Evolutionary conservation across 2,329 filamentous ascomycete genomes (phyloP).

Genomic region (Cladosporium sp.): DNA sequence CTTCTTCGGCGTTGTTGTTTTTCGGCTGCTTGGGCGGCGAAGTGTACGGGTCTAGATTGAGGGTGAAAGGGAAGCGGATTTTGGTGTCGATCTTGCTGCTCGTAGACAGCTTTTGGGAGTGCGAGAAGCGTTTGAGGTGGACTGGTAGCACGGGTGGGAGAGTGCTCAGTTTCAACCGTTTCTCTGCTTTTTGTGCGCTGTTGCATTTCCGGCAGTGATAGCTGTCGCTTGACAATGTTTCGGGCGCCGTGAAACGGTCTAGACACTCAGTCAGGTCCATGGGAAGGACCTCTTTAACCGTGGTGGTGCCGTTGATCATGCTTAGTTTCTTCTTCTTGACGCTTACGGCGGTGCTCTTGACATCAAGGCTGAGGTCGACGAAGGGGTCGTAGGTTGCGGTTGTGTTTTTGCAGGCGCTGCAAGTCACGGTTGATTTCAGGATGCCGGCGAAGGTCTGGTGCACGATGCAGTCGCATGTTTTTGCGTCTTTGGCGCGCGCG

Average conservation of each 20-base stretch:
- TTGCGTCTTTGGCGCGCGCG: constrained; percentile 31
- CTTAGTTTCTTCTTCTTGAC: constrained; percentile 58
- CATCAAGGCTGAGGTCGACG: constrained; percentile 80
- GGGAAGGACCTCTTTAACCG: constrained; percentile 27
- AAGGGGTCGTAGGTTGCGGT: constrained; percentile 84
- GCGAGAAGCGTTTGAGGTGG: constrained; percentile 65
- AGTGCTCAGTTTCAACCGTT: constrained; percentile 78
- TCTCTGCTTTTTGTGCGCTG: constrained; percentile 69
- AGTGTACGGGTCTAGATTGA: constrained; percentile 90
- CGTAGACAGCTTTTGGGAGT: constrained; percentile 56
- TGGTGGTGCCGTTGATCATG: constrained; percentile 42
- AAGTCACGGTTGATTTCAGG: constrained; percentile 84
- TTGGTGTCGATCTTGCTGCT: constrained; percentile 85
- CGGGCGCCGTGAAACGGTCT: constrained; percentile 80
- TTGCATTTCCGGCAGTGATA: constrained; percentile 83
- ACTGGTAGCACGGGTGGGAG: constrained; percentile 86
- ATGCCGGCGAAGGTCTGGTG: constrained; percentile 94
- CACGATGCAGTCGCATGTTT: constrained; percentile 77
- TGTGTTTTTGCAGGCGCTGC: constrained; percentile 77
- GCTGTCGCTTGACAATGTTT: constrained; percentile 69
- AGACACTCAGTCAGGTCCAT: constrained; percentile 59
- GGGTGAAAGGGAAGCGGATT: constrained; percentile 77
- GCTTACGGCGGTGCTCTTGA: constrained; percentile 57
- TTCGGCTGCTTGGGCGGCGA: constrained; percentile 24
- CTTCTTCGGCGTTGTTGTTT: constrained; percentile 13